phyloP scores from a whole-genome alignment of 2,329 filamentous ascomycete species.

The Aspergillus oerlinghausenensis region DNA sequence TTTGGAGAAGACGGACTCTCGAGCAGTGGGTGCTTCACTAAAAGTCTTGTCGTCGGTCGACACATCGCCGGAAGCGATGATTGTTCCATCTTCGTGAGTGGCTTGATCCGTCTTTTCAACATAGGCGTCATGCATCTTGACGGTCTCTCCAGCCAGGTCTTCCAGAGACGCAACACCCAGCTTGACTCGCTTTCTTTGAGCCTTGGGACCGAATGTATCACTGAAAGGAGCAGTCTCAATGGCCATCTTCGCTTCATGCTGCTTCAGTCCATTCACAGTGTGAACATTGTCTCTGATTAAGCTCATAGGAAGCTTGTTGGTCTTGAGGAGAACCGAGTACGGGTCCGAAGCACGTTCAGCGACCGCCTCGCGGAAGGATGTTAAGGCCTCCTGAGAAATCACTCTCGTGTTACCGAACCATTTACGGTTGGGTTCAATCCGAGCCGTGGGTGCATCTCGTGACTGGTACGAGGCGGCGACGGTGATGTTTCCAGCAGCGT shows the following conservation, averaged over 20 bases:
- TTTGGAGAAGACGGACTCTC: constrained; percentile 86
- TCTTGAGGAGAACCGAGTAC: constrained; percentile 90
- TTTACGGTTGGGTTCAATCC: constrained; percentile 92
- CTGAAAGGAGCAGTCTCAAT: constrained; percentile 82
- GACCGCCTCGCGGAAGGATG: constrained; percentile 85
- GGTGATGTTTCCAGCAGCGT: constrained; percentile 77
- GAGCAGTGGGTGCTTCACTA: constrained; percentile 50
- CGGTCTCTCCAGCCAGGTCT: constrained; percentile 75
- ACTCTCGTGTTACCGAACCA: constrained; percentile 96
- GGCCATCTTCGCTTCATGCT: constrained; percentile 90
- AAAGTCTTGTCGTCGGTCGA: constrained; percentile 45
- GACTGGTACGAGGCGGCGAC: constrained; percentile 82
- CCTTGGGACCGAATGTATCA: constrained; percentile 89
- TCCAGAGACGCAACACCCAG: constrained; percentile 74
- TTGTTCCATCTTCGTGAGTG: constrained; percentile 67
- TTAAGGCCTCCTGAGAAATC: constrained; percentile 83
- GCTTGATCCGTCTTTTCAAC: constrained; percentile 75
- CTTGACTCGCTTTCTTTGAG: constrained; percentile 89
- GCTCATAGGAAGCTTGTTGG: constrained; percentile 95
- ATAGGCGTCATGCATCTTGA: constrained; percentile 76
- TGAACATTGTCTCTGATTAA: constrained; percentile 72
- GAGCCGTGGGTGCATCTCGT: constrained; percentile 71
- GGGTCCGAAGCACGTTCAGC: constrained; percentile 85
- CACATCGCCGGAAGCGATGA: constrained; percentile 53
- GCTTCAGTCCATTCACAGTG: constrained; percentile 76